Evolutionary conservation across 2,329 filamentous ascomycete species (phyloP), one percentile per base, ranked within the genome.

Genomic region (Ceratocystis albifundus): DNA sequence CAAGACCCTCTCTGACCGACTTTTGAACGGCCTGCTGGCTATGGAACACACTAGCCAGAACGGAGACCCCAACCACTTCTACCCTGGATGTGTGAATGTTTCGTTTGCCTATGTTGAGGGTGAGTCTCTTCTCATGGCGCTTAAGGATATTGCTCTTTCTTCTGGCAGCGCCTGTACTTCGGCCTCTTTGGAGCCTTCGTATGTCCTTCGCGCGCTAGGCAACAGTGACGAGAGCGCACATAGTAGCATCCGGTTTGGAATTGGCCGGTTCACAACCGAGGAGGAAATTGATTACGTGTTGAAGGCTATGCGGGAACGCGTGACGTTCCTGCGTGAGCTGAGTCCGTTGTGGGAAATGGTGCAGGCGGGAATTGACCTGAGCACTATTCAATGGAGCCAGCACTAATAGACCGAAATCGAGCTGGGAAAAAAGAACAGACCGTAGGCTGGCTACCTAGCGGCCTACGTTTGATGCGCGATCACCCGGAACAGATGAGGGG

Each of bases 61-160:
- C 73, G 94, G 94, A 63, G 90, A 94, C 71, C 82, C 86, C 1
- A 77, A 88, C 3, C 82, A 84, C 64, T 95, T 95, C 76, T 99
- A 99, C 75, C 91, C 94, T 1, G 94, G 94, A 69, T 99, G 94
- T 72, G 93, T 99, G 69, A 99, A 99, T 75, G 89, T 99, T 10
- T 99, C 94, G 0, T 99, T 99, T 74, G 93, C 94, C 44, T 99
- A 99, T 73, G 91, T 99, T 3, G 94, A 99, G 77, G 94, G 94
- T 71, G 94, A 99, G 77, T 97, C 94, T 1, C 86, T 99, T 0
- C 82, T 99, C 69, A 99, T 99, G 94, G 94, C 94, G 0, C 79
- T 99, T 59, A 99, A 99, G 78, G 94, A 99, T 71, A 96, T 99
- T 76, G 94, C 94, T 0, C 80, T 99, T 45, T 97, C 93, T 5